Evolutionary conservation across 768 basidiomycete genomes (phyloP).

Genomic region (Mycena amicta): DNA sequence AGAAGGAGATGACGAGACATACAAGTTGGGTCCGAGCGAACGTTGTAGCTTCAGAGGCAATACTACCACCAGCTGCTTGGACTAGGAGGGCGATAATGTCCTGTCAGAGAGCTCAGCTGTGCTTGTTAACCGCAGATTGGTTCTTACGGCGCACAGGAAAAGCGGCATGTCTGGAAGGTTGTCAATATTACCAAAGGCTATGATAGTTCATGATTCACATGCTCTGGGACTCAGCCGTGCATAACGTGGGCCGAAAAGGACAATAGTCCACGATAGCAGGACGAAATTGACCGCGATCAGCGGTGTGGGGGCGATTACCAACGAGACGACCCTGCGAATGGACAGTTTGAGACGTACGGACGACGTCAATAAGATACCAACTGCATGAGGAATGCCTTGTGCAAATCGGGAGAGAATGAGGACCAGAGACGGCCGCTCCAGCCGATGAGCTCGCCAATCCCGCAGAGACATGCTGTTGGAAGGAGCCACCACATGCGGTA

Average conservation of each 20-base stretch:
- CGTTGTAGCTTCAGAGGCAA: slow-evolving; percentile 33
- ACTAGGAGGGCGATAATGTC: slow-evolving; percentile 42
- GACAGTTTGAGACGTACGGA: not conserved
- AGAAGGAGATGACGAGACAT: not conserved
- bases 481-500: slow-evolving; percentile 56
- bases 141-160: not conserved
- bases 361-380: too few species aligned
- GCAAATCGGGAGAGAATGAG: slow-evolving; percentile 28
- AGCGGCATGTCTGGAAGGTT: not conserved
- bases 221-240: slow-evolving; percentile 33
- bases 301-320: slow-evolving; percentile 58
- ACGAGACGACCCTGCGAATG: slow-evolving; percentile 43
- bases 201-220: slow-evolving; percentile 11
- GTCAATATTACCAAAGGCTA: not conserved
- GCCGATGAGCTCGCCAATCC: slow-evolving; percentile 53
- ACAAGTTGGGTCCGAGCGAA: not conserved
- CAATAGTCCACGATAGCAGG: slow-evolving; percentile 39
- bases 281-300: slow-evolving; percentile 53
- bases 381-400: slow-evolving; percentile 43
- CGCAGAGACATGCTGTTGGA: slow-evolving; percentile 50
- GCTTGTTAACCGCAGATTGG: slow-evolving; percentile 24
- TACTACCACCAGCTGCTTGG: slow-evolving; percentile 42
- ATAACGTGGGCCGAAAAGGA: slow-evolving; percentile 36
- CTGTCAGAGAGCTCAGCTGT: slow-evolving; percentile 26
- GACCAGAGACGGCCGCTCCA: slow-evolving; percentile 63